phyloP scores from a whole-genome alignment of 2,329 filamentous ascomycete species.

The Calonectria crousiana region DNA sequence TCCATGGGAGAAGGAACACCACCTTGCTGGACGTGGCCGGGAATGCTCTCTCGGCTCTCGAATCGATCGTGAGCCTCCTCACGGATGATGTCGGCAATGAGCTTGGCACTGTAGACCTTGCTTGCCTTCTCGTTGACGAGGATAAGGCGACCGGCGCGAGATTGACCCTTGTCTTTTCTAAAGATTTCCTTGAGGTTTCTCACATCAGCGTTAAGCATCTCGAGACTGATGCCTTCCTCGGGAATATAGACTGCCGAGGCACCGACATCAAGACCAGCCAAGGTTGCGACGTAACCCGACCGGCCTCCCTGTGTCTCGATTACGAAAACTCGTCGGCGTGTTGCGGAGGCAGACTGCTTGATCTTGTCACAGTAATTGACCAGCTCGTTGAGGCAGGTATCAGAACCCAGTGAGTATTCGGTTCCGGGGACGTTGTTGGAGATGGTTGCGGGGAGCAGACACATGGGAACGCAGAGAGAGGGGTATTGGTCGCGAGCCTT shows the following conservation, averaged over 20 bases:
- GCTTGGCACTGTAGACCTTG: slow-evolving; percentile 88
- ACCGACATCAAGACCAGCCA: slow-evolving; percentile 91
- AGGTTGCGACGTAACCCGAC: slow-evolving; percentile 92
- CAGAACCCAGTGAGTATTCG: slow-evolving; percentile 95
- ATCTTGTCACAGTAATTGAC: slow-evolving; percentile 98
- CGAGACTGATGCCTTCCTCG: slow-evolving; percentile 93
- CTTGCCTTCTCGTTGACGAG: slow-evolving; percentile 97
- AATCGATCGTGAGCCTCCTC: slow-evolving; percentile 94
- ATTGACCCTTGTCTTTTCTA: slow-evolving; percentile 85
- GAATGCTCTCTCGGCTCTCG: slow-evolving; percentile 90
- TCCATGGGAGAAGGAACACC: slow-evolving; percentile 96
- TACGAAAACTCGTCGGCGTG: slow-evolving; percentile 93
- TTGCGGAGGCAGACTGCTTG: slow-evolving; percentile 95
- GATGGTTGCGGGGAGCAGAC: slow-evolving; percentile 93
- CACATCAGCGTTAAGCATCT: slow-evolving; percentile 93
- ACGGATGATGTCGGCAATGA: slow-evolving; percentile 95
- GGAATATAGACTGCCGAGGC: slow-evolving; percentile 96
- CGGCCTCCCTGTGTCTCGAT: slow-evolving; percentile 97
- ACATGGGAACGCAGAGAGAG: slow-evolving; percentile 92
- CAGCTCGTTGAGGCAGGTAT: slow-evolving; percentile 95
- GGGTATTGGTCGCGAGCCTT: slow-evolving; percentile 83
- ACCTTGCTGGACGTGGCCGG: slow-evolving; percentile 94
- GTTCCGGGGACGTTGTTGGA: slow-evolving; percentile 99
- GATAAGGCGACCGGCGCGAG: slow-evolving; percentile 91
- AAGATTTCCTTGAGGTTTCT: slow-evolving; percentile 90